These are phyloP conservation scores for Tetrapyrgos nigripes DNA, from an alignment of 1,284 basidiomycete species.

Conservation along the genomic window DNA sequence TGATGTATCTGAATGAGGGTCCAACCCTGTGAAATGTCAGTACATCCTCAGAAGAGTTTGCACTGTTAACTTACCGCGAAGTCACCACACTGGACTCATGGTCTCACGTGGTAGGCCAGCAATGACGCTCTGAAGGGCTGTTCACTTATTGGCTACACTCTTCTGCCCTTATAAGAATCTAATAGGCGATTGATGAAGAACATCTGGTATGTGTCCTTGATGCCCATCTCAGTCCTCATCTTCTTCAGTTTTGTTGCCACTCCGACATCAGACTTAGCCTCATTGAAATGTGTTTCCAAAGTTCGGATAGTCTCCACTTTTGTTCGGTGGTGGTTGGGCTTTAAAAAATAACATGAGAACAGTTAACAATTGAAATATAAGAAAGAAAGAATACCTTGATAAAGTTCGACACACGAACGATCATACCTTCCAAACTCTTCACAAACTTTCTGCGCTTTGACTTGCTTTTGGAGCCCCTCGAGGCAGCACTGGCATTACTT, in stretches of 20 bases:
- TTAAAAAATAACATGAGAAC: too few relatives aligned
- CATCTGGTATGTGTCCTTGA: constrained; percentile 13
- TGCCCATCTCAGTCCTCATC: constrained; percentile 6
- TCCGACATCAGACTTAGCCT: too few relatives aligned
- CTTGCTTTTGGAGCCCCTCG: too few relatives aligned
- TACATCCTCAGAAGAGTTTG: background rate
- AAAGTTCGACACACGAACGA: too few relatives aligned
- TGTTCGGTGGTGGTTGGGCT: too few relatives aligned
- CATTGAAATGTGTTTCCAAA: too few relatives aligned
- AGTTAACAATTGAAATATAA: too few relatives aligned
- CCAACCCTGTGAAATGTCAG: background rate
- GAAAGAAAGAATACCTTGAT: too few relatives aligned
- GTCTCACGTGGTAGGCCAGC: constrained; percentile 2
- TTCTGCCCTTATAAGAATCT: background rate
- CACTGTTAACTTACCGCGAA: background rate
- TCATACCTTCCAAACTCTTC: too few relatives aligned
- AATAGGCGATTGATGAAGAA: constrained; percentile 2
- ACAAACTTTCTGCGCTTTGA: too few relatives aligned
- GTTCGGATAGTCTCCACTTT: too few relatives aligned
- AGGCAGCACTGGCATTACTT: too few relatives aligned
- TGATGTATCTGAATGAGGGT: constrained; percentile 9
- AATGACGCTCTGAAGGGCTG: background rate
- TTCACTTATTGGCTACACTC: background rate
- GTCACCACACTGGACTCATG: constrained; percentile 12
- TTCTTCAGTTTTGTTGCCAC: background rate